These are phyloP conservation scores for Vigna unguiculata DNA, from an alignment of 306 rosid genomes.

Conservation along the genomic window DNA sequence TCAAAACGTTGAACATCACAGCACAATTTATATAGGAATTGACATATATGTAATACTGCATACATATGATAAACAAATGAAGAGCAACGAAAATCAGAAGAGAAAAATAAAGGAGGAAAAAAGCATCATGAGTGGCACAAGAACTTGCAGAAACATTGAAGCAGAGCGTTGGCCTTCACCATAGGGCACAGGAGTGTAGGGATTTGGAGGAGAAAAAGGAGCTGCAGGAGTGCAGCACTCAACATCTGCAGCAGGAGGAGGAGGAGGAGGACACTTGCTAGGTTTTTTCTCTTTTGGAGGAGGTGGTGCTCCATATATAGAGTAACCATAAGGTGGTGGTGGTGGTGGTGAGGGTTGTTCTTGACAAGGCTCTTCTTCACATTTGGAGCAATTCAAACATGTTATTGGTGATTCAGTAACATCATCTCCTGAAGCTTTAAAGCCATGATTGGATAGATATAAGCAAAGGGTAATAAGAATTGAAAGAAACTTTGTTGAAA, in stretches of 20 bases:
- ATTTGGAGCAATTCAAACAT: conserved; percentile 34
- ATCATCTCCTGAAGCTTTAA: conserved; percentile 41
- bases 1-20: background rate
- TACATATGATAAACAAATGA: background rate
- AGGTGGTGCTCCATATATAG: conserved; percentile 37
- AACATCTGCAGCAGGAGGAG: conserved; percentile 46
- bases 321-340: conserved; percentile 40
- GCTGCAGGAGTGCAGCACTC: conserved; percentile 51
- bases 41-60: background rate
- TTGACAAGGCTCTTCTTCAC: conserved; percentile 49
- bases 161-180: conserved; percentile 17
- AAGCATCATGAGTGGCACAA: conserved; percentile 24
- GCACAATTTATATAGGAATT: background rate
- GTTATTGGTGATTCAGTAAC: background rate
- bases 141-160: conserved; percentile 30
- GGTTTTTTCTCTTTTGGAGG: conserved; percentile 34
- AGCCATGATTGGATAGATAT: background rate
- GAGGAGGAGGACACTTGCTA: conserved; percentile 53
- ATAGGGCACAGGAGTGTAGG: conserved; percentile 52
- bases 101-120: conserved; percentile 32
- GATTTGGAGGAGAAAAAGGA: conserved; percentile 43
- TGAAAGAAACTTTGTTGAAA: conserved; percentile 16
- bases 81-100: conserved; percentile 34
- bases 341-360: conserved; percentile 40
- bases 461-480: conserved; percentile 29